phyloP scores from a whole-genome alignment of 2,329 filamentous ascomycete genomes.

The Seiridium cupressi region DNA sequence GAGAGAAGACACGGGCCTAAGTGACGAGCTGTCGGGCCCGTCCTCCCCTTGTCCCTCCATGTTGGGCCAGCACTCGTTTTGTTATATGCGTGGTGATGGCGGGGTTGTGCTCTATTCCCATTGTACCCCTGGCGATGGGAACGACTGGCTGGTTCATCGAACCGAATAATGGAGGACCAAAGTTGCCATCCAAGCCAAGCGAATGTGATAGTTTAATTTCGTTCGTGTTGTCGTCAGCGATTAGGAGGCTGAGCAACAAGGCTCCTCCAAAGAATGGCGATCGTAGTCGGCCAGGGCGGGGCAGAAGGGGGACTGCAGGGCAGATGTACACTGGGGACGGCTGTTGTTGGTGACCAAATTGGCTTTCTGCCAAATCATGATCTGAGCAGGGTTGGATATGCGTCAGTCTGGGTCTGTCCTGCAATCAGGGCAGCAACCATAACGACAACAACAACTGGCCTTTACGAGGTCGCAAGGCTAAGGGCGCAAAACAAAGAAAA shows the following conservation, averaged over 20 bases:
- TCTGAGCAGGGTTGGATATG: neutral
- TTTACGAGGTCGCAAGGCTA: no score
- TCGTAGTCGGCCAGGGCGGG: constrained; percentile 4
- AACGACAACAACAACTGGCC: neutral
- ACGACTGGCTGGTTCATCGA: constrained; percentile 4
- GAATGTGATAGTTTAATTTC: neutral
- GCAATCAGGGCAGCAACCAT: neutral
- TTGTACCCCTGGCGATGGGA: neutral
- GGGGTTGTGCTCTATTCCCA: constrained; percentile 5
- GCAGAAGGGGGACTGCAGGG: neutral
- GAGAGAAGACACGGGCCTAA: constrained; percentile 80
- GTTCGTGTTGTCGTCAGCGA: constrained; percentile 7
- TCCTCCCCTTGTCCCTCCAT: constrained; percentile 49
- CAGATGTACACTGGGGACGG: neutral
- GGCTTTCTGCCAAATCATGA: neutral
- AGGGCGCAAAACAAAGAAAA: neutral
- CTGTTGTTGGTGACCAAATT: neutral
- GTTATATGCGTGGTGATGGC: neutral
- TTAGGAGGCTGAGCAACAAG: constrained; percentile 6
- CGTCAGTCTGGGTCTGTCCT: neutral
- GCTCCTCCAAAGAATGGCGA: constrained; percentile 5
- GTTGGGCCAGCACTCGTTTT: constrained; percentile 10
- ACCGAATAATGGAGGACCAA: neutral
- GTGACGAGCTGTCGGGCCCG: constrained; percentile 73
- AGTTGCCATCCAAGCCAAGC: neutral